Conservation (phyloP, 805 yeast genomes). For the Kodamaea kakaduensis region DNA sequence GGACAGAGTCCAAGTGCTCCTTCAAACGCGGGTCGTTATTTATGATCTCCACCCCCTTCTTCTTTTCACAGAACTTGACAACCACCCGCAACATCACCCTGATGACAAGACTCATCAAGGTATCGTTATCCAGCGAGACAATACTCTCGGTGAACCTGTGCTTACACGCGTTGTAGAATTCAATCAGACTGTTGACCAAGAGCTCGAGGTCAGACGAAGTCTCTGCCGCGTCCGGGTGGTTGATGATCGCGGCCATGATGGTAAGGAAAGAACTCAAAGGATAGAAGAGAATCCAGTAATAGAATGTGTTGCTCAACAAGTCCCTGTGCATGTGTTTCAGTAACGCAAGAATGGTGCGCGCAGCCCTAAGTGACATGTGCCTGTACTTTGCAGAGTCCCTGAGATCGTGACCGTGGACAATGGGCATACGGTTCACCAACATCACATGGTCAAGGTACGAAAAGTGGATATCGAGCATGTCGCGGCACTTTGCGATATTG, state of each 20-base stretch:
- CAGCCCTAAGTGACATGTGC: conserved; percentile 29
- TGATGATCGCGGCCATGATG: conserved; percentile 18
- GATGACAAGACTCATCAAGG: conserved; percentile 15
- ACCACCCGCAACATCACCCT: conserved; percentile 19
- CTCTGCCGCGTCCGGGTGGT: conserved; percentile 27
- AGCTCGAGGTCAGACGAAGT: conserved; percentile 26
- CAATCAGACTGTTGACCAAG: conserved; percentile 21
- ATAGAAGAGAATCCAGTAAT: conserved; percentile 31
- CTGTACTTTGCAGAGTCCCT: conserved; percentile 19
- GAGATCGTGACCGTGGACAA: conserved; percentile 17
- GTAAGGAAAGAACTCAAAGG: conserved; percentile 29
- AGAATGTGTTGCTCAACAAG: conserved; percentile 20
- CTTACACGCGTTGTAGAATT: conserved; percentile 13
- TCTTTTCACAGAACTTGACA: conserved; percentile 16
- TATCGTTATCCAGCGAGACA: conserved; percentile 9
- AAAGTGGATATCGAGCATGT: conserved; percentile 23
- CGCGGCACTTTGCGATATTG: neutral
- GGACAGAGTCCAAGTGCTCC: conserved; percentile 15
- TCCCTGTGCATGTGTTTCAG: conserved; percentile 19
- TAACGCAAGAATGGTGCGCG: conserved; percentile 33
- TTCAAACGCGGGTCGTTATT: conserved; percentile 11
- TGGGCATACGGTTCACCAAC: conserved; percentile 35
- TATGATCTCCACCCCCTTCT: conserved; percentile 10
- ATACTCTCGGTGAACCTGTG: neutral
- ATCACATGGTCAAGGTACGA: conserved; percentile 33